Evolutionary conservation across 2,329 filamentous ascomycete genomes (phyloP), one percentile per base, ranked within the genome.

Genomic region (Colletotrichum neosansevieriae): DNA sequence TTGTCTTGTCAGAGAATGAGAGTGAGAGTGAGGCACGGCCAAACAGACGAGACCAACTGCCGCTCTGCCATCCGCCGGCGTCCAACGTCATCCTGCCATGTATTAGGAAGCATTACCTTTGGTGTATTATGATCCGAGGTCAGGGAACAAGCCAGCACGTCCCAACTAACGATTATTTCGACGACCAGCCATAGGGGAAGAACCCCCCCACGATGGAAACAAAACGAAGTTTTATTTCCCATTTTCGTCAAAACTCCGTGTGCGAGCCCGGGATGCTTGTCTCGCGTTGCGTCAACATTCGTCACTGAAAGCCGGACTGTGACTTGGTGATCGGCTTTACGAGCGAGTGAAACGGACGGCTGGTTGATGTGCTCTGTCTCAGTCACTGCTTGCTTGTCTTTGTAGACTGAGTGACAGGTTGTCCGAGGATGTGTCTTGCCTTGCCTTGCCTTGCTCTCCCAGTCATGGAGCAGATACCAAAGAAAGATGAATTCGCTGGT

Each of bases 31-130:
- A 19, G 32, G 44, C 45, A 34, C 32, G 44, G 42, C 15, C 50
- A 49, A 47, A 40, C 34, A 24, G 24, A 51, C 49, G 13, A 29
- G 45, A 6, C 36, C 58, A 62, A 66, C 19, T 57, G 60, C 60
- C 60, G 65, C 56, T 42, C 54, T 29, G 53, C 34, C 40, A 34
- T 50, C 32, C 32, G 54, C 19, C 34, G 21, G 40, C 38, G 58
- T 68, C 61, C 61, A 68, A 65, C 65, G 65, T 68, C 65, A 68
- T 65, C 61, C 53, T 53, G 38, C 51, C 51, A 65, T 50, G 36
- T 32, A 49, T 21, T 49, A 29, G 61, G 51, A 65, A 53, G 49
- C 38, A 58, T 53, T 53, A 36, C 19, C 45, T 29, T 29, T 40
- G 58, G 54, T 11, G 44, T 44, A 17, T 13, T 58, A 58, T 67